Evolutionary conservation across 179 eudicot genomes (phyloP).

Genomic region (Vitellaria paradoxa): DNA sequence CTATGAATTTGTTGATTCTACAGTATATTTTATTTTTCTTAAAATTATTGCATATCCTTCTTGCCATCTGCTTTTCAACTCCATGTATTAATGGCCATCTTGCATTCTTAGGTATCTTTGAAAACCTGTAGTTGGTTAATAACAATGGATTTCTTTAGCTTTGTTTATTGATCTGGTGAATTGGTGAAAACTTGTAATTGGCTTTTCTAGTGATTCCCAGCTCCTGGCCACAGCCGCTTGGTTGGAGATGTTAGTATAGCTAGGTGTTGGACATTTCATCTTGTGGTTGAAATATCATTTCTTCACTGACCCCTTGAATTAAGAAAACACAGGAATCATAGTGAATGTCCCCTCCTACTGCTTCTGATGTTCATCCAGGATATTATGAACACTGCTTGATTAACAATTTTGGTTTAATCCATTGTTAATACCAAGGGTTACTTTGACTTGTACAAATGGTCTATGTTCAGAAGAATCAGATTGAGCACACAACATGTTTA

Average conservation of each 20-base stretch:
- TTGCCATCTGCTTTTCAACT: background rate
- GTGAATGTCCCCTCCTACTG: background rate
- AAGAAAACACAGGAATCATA: too few species aligned
- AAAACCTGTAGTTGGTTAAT: background rate
- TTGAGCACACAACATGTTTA: background rate
- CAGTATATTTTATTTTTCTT: background rate
- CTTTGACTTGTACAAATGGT: background rate
- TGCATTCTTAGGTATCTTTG: background rate
- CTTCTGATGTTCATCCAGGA: background rate
- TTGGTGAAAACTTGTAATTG: too few species aligned
- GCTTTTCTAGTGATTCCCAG: too few species aligned
- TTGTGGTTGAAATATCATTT: background rate
- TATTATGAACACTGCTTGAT: background rate
- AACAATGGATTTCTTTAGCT: background rate
- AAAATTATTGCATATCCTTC: background rate
- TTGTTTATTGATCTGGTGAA: background rate
- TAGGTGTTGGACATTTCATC: background rate
- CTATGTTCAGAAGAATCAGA: background rate
- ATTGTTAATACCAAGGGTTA: background rate
- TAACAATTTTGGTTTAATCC: background rate
- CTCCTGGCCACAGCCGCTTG: too few species aligned
- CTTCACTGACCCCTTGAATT: background rate
- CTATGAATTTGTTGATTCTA: slow-evolving; percentile 1
- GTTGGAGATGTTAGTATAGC: too few species aligned
- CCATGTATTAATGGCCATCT: background rate